These are phyloP conservation scores for Aureobasidium sp. DNA, from an alignment of 2,329 filamentous ascomycete species.

Conservation along the genomic window DNA sequence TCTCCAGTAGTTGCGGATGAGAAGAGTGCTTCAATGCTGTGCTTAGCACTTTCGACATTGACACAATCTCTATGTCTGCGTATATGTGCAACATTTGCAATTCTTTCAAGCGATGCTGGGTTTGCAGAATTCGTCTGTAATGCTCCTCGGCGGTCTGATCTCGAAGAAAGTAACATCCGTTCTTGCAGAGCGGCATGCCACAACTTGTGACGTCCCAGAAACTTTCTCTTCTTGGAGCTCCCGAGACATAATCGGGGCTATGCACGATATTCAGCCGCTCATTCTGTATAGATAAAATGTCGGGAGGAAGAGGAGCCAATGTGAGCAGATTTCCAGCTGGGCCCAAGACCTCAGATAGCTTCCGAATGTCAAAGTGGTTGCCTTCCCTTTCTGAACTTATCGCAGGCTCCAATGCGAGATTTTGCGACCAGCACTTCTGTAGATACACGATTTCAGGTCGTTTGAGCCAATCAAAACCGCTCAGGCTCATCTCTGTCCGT, in stretches of 20 bases:
- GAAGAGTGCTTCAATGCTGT: slow-evolving; percentile 19
- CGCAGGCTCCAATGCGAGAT: neutral
- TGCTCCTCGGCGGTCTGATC: slow-evolving; percentile 23
- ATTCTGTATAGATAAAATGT: slow-evolving; percentile 11
- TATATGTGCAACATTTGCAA: slow-evolving; percentile 24
- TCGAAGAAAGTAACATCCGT: slow-evolving; percentile 22
- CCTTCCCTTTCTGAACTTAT: neutral
- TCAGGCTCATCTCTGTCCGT: slow-evolving; percentile 24
- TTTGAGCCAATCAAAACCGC: slow-evolving; percentile 26
- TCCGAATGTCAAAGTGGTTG: slow-evolving; percentile 15
- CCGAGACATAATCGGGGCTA: slow-evolving; percentile 18
- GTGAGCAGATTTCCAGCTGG: slow-evolving; percentile 21
- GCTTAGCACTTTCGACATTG: slow-evolving; percentile 15
- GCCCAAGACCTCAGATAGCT: slow-evolving; percentile 21
- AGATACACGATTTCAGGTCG: slow-evolving; percentile 23
- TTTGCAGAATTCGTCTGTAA: slow-evolving; percentile 22
- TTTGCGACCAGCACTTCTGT: slow-evolving; percentile 23
- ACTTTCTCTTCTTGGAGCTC: slow-evolving; percentile 16
- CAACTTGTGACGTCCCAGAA: slow-evolving; percentile 24
- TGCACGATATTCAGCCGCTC: slow-evolving; percentile 1
- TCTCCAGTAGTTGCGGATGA: slow-evolving; percentile 19
- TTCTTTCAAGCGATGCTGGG: slow-evolving; percentile 22
- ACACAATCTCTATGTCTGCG: slow-evolving; percentile 22
- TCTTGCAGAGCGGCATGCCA: slow-evolving; percentile 19
- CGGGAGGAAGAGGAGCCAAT: slow-evolving; percentile 12